Base-by-base conservation (phyloP, 352 stramenopile species). In the Pythium rishiriense region DNA sequence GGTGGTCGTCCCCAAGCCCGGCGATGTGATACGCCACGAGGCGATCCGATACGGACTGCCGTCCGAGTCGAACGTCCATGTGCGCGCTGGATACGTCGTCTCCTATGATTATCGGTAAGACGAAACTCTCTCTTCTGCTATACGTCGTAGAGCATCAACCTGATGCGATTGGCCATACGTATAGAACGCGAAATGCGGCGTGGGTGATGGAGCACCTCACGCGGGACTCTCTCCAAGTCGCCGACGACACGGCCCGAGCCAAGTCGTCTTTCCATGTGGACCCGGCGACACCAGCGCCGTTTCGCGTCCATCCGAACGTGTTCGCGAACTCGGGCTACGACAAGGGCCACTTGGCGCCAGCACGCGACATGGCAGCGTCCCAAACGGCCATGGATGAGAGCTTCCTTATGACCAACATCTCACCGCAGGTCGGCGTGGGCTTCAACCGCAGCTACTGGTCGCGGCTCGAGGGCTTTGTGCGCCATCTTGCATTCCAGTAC, bases 371-470 rank as follows among this genome's bases (percentile, higher is more conserved):
- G 81, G 70, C 69, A 8, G 69, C 74, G 6, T 89, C 84, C 15
- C 87, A 98, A 55, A 54, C 82, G 35, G 79, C 83, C 26, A 92
- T 97, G 79, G 72, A 97, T 60, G 93, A 98, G 72, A 98, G 94
- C 53, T 99, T 98, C 64, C 75, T 93, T n/a, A 95, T 99, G 75
- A 96, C 81, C 51, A 99, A 99, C 73, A 94, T 98, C 59, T 97
- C 87, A 25, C 96, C 96, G 0, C 96, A 99, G 66, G 67, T 96
- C 45, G 87, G 87, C 37, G 83, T 77, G 25, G 86, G 86, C 22
- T 96, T 97, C 64, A 97, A 97, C 62, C 88, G 90, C 29, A 75
- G 79, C 51, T 96, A 96, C 69, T 97, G 90, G 90, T 78, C 88
- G 10, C 78, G 85, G 21, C 69, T 97, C 31, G 90, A 97, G 64